Conservation (phyloP, 2,329 filamentous ascomycete species). For the Penicillium sp. region DNA sequence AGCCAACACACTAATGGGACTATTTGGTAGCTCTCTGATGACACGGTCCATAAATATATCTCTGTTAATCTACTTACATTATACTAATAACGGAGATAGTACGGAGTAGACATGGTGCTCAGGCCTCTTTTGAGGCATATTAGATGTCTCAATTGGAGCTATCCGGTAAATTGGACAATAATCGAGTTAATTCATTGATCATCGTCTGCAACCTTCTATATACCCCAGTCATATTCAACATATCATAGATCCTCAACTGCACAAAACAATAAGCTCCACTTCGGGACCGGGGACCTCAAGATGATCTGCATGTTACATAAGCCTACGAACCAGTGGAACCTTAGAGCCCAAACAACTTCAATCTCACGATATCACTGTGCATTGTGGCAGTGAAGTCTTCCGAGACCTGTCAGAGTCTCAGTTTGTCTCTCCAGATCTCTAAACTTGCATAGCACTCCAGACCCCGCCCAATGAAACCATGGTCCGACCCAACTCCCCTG, state of each 20-base stretch:
- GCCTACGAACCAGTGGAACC: background rate
- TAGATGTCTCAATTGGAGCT: constrained; percentile 9
- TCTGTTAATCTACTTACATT: background rate
- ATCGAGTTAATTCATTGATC: background rate
- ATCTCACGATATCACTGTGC: background rate
- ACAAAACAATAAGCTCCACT: constrained; percentile 3
- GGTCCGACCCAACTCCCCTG: constrained; percentile 20
- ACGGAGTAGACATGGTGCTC: background rate
- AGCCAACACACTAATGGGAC: no score
- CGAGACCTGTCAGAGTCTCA: background rate
- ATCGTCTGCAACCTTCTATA: background rate
- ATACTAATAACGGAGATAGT: background rate
- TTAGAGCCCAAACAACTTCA: constrained; percentile 11
- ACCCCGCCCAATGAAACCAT: constrained; percentile 23
- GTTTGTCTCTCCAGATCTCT: background rate
- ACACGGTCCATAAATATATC: background rate
- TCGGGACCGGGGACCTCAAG: background rate
- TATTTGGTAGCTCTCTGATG: no score
- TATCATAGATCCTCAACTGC: background rate
- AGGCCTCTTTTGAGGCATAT: constrained; percentile 5
- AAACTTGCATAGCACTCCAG: background rate
- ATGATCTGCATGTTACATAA: constrained; percentile 21
- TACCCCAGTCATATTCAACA: background rate
- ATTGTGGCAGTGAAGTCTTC: constrained; percentile 3
- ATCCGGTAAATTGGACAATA: constrained; percentile 1